Base-by-base conservation (phyloP, 129 eudicot genomes). In the Chrysanthemum makinoi region DNA sequence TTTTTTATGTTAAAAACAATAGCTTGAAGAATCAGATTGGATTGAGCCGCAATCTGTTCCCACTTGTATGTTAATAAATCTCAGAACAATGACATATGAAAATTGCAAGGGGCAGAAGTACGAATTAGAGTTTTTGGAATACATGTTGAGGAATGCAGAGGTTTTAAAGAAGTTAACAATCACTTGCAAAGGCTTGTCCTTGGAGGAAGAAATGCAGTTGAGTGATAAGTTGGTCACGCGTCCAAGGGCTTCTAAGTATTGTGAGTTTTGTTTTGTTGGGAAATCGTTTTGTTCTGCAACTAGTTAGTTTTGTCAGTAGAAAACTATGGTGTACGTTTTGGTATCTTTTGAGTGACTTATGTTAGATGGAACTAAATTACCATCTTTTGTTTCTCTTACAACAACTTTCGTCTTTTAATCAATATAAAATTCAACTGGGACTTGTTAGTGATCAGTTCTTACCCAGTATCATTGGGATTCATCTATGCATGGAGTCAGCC, bases 81-180 rank as follows among this genome's bases (percentile, higher is more conserved):
- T 62, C 62, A 73, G 5, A 73, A 73, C 53, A 60, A 17, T 73
- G 9, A 52, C 62, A 13, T 13, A 62, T 52, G 22, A 51, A 63
- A 35, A 14, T 10, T 52, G 54, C 47, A 43, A 53, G 14, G 54
- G 18, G 48, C 4, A 3, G 2, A 43, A 54, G 15, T 74, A 52
- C 0, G 18, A 65, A 4, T 9, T 65, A 22, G 0, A 15, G 79
- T 39, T 75, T 48, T 0, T 75, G 17, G 79, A 65, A 44, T 65
- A 51, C 58, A 20, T 75, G 72, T n/a, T 54, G 79, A 19, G 50
- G 12, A 75, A 65, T 54, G 79, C 66, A 4, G 65, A 75, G 57
- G 58, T 19, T 65, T 65, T 65, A 54, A 55, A 54, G 58, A 74
- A 13, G 1, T 4, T 74, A 43, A 65, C 66, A 2, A 44, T 54